Evolutionary conservation across 192 early-diverging fungal genomes (phyloP).

Genomic region (Gorgonomyces haynaldii): DNA sequence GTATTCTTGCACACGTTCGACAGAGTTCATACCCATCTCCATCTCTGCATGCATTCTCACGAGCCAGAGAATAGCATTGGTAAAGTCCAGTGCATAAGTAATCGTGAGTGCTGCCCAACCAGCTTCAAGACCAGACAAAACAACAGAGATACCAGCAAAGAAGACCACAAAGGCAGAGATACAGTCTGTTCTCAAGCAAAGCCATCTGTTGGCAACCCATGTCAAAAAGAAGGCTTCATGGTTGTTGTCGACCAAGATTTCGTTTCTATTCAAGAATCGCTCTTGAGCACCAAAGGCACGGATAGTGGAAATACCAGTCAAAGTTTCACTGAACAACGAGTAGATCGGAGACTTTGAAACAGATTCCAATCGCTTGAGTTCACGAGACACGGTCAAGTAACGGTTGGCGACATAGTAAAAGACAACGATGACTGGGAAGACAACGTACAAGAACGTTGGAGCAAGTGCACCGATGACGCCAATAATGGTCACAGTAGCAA

Average conservation of each 20-base stretch:
- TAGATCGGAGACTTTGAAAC: conserved; percentile 63
- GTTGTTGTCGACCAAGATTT: conserved; percentile 13
- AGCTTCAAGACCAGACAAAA: conserved; percentile 57
- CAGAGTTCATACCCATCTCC: conserved; percentile 82
- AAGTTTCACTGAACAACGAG: conserved; percentile 74
- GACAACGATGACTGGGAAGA: conserved; percentile 43
- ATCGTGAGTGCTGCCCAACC: conserved; percentile 82
- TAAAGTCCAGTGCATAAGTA: conserved; percentile 77
- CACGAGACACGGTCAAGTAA: conserved; percentile 70
- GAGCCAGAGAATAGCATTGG: conserved; percentile 67
- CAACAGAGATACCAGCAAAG: conserved; percentile 55
- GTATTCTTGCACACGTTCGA: conserved; percentile 81
- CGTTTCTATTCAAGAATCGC: conserved; percentile 35
- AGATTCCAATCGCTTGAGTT: conserved; percentile 82
- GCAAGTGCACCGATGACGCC: conserved; percentile 34
- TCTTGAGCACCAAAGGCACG: conserved; percentile 22
- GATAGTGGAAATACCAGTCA: conserved; percentile 12
- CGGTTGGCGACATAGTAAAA: conserved; percentile 56
- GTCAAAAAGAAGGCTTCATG: conserved; percentile 19
- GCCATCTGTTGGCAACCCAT: conserved; percentile 50
- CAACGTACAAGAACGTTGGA: conserved; percentile 60
- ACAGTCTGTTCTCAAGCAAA: conserved; percentile 73
- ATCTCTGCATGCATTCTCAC: conserved; percentile 59
- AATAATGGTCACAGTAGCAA: conserved; percentile 19
- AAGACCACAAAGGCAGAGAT: conserved; percentile 69